Base-by-base conservation (phyloP, 2,329 filamentous ascomycete genomes). In the Tolypocladium capitatum region DNA sequence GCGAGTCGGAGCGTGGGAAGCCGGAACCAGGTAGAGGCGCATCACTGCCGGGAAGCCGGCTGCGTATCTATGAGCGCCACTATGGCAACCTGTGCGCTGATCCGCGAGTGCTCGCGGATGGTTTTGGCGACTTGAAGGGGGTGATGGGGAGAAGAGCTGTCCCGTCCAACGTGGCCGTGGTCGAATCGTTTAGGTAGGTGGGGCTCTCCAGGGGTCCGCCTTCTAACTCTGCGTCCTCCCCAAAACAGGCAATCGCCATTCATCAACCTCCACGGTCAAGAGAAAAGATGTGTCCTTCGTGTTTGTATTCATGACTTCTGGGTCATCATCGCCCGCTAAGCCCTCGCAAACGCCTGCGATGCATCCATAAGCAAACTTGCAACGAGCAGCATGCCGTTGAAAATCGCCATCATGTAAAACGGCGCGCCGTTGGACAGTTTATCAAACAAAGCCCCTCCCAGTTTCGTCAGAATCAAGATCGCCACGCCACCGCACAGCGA, bases 391-490 rank as follows among this genome's bases (percentile, higher is more conserved):
- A 87, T 53, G 0, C 68, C 85, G 61, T 97, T 97, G 63, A 97
- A 97, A 0, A 71, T 70, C 0, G 90, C 89, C 83, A 98, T 91
- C 74, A 97, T 83, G 62, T 89, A 95, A 63, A 98, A 97, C 1
- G 92, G 92, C 11, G 86, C 85, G 0, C 86, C 85, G 2, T 75
- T 74, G 1, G 82, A 83, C 46, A 81, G 69, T 20, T 66, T 73
- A 63, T 98, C 92, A 59, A 97, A 98, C 43, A 96, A 66, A 34
- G 80, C 78, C 0, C 92, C 92, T 13, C 92, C 92, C 4, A 92
- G 64, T 67, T 98, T 98, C 0, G 92, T 97, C 16, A 98, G 74
- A 5, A 97, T 66, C 47, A 98, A 65, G 46, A 98, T 98, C 0
- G 90, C 92, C 1, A 81, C 84, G 14, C 91, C 92, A 11, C 92